Percentiles rank a stretch among this genome's conserved stretches.
Conservation (phyloP, 106 monocot genomes). For the Dendrobium chrysotoxum region DNA sequence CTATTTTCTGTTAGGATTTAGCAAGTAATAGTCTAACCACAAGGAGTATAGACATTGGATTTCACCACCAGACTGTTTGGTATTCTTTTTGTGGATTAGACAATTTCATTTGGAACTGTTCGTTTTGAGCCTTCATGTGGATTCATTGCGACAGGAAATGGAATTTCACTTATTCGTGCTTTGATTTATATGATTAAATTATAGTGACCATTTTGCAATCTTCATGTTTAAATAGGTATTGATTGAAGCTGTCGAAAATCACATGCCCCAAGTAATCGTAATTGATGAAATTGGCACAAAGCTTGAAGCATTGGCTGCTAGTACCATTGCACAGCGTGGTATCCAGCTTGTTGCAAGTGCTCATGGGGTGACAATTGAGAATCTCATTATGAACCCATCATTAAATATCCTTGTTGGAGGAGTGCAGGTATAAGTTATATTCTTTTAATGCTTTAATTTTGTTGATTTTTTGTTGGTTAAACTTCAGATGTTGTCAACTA, state of each 20-base stretch:
- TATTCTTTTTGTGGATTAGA: background rate
- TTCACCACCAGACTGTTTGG: background rate
- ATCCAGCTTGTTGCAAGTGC: constrained; percentile 89
- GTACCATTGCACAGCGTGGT: constrained; percentile 84
- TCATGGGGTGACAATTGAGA: constrained; percentile 73
- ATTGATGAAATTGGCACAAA: constrained; percentile 91
- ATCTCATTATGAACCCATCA: constrained; percentile 61
- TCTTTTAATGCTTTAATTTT: too few relatives aligned
- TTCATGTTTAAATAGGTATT: constrained; percentile 41
- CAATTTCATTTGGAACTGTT: background rate
- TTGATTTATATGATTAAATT: background rate
- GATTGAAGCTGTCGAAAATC: constrained; percentile 90
- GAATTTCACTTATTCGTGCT: background rate
- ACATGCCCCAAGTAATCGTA: constrained; percentile 87
- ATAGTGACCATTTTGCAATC: constrained; percentile 5
- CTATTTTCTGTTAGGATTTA: background rate
- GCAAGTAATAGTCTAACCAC: background rate
- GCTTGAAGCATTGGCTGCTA: constrained; percentile 64
- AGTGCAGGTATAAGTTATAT: constrained; percentile 45
- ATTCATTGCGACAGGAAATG: background rate
- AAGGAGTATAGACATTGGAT: background rate
- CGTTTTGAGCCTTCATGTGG: background rate
- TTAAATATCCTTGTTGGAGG: constrained; percentile 90
- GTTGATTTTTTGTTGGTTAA: too few relatives aligned
- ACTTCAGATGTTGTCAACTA: background rate